Base-by-base conservation (phyloP, 2,329 filamentous ascomycete genomes). In the Clarireedia homoeocarpa region DNA sequence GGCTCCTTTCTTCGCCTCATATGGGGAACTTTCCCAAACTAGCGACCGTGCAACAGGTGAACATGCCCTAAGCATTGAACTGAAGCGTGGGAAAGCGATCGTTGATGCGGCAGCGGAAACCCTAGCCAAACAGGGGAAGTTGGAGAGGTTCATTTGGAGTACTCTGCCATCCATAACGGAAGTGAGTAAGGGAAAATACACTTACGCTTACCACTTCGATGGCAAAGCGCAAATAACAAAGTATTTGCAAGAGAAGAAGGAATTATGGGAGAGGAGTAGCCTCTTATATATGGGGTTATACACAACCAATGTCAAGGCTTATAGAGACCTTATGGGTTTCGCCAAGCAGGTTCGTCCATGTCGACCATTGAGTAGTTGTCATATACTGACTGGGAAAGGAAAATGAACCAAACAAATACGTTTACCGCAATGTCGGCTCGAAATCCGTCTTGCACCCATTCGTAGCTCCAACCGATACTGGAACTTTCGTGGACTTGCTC, bases 161-260 rank as follows among this genome's bases (percentile, higher is more conserved):
- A 58, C 59, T 15, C 48, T 63, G 5, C 62, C 66, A 9, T 61
- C 69, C 55, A 66, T 65, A 9, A 69, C 60, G 45, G 68, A 70
- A 46, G 61, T 62, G 61, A 72, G 68, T 54, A 57, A 60, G 15
- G 72, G 71, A 5, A 72, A 73, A 53, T 73, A 74, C 61, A 69
- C 57, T 0, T 61, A 64, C 42, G 68, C 69, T 14, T 70, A 70
- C 52, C 71, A 74, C 58, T 73, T 72, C 49, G 71, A 74, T 40
- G 56, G 61, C 7, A 74, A 75, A 58, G 69, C 67, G 2, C 60
- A 64, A 6, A 57, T 66, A 2, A 58, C 61, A 9, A 55, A 65
- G n/a, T 68, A 70, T 53, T 67, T 55, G 59, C 30, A 39, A 50
- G 64, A 56, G 44, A 60, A 47, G 63, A 66, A 58, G 1, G 45